Percentiles rank a stretch among this genome's conserved stretches.
Evolutionary conservation across 2,329 filamentous ascomycete species (phyloP).

Genomic region (Cryoendolithus antarcticus): DNA sequence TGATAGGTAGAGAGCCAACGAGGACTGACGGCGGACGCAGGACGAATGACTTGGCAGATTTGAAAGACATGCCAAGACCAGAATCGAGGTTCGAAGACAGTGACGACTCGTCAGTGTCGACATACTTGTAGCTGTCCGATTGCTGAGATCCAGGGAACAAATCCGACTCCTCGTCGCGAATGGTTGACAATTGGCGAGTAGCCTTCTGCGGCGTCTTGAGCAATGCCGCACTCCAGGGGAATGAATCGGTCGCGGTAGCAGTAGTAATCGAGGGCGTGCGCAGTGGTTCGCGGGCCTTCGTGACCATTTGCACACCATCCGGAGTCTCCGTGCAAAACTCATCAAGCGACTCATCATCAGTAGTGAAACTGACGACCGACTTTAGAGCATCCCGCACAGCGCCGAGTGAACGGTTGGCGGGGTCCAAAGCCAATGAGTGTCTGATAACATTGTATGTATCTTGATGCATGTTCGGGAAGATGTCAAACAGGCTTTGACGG

Average conservation of each 20-base stretch:
- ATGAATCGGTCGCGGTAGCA: conserved; percentile 64
- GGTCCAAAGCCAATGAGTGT: conserved; percentile 83
- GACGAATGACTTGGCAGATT: conserved; percentile 45
- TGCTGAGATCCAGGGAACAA: conserved; percentile 69
- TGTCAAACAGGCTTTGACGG: conserved; percentile 91
- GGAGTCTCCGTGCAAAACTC: conserved; percentile 78
- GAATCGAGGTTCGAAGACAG: conserved; percentile 77
- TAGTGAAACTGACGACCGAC: conserved; percentile 81
- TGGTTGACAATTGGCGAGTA: conserved; percentile 75
- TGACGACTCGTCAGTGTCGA: conserved; percentile 64
- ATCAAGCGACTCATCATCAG: conserved; percentile 77
- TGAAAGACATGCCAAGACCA: conserved; percentile 67
- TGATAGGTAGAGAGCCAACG: conserved; percentile 57
- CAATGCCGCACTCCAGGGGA: conserved; percentile 89
- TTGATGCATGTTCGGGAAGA: conserved; percentile 97
- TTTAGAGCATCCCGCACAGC: conserved; percentile 67
- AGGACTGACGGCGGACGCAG: conserved; percentile 49
- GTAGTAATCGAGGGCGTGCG: conserved; percentile 91
- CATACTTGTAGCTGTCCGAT: conserved; percentile 56
- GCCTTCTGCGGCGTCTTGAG: conserved; percentile 59
- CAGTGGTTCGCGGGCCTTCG: conserved; percentile 83
- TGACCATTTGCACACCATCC: conserved; percentile 57
- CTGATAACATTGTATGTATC: conserved; percentile 92
- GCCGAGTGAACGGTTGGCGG: conserved; percentile 69
- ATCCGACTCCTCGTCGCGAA: conserved; percentile 72